These are phyloP conservation scores for Penicillium dipodomyicola DNA, from an alignment of 495 filamentous ascomycete species.

Conservation along the genomic window DNA sequence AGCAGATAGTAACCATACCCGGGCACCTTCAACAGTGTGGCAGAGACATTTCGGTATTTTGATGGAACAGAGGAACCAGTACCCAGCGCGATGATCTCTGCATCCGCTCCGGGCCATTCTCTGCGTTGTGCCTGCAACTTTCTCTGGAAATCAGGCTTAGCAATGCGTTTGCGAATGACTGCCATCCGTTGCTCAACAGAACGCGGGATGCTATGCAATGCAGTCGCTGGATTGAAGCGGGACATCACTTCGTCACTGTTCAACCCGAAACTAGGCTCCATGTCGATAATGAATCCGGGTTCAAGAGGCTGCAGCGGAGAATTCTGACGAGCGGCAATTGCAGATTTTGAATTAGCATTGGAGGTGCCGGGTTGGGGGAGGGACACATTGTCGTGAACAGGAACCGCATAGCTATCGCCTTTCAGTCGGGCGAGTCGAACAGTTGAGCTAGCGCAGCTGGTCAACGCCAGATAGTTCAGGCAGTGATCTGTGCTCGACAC, in stretches of 20 bases:
- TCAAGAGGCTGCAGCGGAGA: constrained; percentile 35
- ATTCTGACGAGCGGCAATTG: constrained; percentile 13
- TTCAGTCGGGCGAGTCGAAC: constrained; percentile 70
- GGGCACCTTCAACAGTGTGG: constrained; percentile 81
- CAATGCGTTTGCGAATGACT: constrained; percentile 27
- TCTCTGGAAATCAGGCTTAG: constrained; percentile 25
- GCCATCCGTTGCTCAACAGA: constrained; percentile 44
- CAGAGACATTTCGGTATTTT: constrained; percentile 92
- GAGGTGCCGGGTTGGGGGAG: constrained; percentile 32
- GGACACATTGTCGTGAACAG: constrained; percentile 54
- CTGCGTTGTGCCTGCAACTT: constrained; percentile 42
- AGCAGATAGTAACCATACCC: constrained; percentile 79
- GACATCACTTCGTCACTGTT: constrained; percentile 48
- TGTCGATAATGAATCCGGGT: constrained; percentile 55
- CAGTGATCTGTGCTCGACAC: constrained; percentile 69
- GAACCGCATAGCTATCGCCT: constrained; percentile 62
- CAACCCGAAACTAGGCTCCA: constrained; percentile 63
- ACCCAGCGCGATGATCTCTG: constrained; percentile 81
- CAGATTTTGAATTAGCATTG: constrained; percentile 14
- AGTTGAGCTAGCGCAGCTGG: constrained; percentile 58
- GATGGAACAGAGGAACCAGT: constrained; percentile 88
- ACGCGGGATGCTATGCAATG: constrained; percentile 36
- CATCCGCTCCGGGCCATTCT: constrained; percentile 64
- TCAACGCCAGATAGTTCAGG: constrained; percentile 68
- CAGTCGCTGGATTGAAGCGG: constrained; percentile 50